Evolutionary conservation across 2,329 filamentous ascomycete genomes (phyloP), one percentile per base, ranked within the genome.

Genomic region (Aspergillus clavatus): DNA sequence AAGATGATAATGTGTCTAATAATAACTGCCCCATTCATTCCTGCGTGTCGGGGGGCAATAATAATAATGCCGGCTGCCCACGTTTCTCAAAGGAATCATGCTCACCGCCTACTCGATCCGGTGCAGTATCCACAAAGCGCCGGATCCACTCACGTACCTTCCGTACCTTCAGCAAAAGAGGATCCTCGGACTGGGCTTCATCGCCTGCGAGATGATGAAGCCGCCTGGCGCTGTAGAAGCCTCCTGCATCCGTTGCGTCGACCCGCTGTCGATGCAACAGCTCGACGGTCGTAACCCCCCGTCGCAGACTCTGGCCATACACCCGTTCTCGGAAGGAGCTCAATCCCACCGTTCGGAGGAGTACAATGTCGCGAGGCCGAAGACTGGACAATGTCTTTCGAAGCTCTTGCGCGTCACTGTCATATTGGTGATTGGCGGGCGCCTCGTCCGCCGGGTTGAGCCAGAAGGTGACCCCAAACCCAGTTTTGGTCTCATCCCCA

Each of bases 381-480:
- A 95, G 68, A 0, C 61, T 66, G 1, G 70, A 63, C 47, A 72
- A 64, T 31, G 57, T 72, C 52, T 60, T 55, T 7, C 71, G 60
- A 19, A 80, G 67, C 24, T 54, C 59, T 46, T 60, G 55, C 19
- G 50, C 50, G 22, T 56, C 45, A 12, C 29, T 43, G 22, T 49
- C 45, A 23, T 40, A 24, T 24, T 42, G 36, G 18, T 43, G 39
- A 22, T 42, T 21, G 12, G 31, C n/a, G 11, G 23, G 26, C 24
- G 26, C 45, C 28, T 35, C 52, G 5, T 66, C 57, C 16, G 50
- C 43, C 2, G 72, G 66, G 4, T 76, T 69, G 1, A 95, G 71
- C 91, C 91, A 97, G 63, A 95, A 89, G 2, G 86, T 90, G 44
- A 96, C 75, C 22, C 77, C 81, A 67, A 96, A 95, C 2, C 85